These are phyloP conservation scores for Paracamarosporium sp. DNA, from an alignment of 2,329 filamentous ascomycete genomes.

Conservation along the genomic window DNA sequence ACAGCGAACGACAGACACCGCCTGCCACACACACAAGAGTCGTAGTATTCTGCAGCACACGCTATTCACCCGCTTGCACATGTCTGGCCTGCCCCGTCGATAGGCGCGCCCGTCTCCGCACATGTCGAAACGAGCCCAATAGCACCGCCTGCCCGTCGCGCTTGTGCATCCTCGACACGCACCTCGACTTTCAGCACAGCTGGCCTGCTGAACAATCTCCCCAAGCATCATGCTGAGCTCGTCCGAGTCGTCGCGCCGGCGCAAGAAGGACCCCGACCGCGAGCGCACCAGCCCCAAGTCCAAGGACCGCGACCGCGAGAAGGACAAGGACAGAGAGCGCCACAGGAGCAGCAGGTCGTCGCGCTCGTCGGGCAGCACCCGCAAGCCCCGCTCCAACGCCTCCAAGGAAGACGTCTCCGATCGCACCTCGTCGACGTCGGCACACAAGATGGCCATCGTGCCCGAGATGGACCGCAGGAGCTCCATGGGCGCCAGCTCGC, in stretches of 20 bases:
- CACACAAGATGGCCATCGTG: slow-evolving; percentile 48
- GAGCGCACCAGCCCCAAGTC: slow-evolving; percentile 31
- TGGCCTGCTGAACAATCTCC: slow-evolving; percentile 21
- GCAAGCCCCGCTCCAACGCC: slow-evolving; percentile 39
- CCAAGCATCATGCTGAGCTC: slow-evolving; percentile 35
- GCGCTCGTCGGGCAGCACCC: slow-evolving; percentile 18
- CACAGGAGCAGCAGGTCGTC: slow-evolving; percentile 33
- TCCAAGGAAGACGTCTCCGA: slow-evolving; percentile 29
- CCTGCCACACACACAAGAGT: background rate
- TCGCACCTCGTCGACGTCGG: slow-evolving; percentile 35
- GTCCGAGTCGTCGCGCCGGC: slow-evolving; percentile 41
- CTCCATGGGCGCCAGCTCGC: slow-evolving; percentile 38
- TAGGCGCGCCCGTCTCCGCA: slow-evolving; percentile 38
- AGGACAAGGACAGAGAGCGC: slow-evolving; percentile 30
- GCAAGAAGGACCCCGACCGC: slow-evolving; percentile 43
- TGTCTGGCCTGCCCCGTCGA: slow-evolving; percentile 38
- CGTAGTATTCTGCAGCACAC: too few relatives aligned
- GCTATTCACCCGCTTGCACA: slow-evolving; percentile 21
- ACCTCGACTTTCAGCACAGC: slow-evolving; percentile 26
- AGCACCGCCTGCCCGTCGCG: slow-evolving; percentile 35
- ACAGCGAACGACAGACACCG: background rate
- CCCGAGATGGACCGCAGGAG: slow-evolving; percentile 56
- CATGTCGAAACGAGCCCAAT: slow-evolving; percentile 35
- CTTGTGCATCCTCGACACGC: slow-evolving; percentile 28
- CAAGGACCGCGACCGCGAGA: slow-evolving; percentile 36